Evolutionary conservation across 1,284 basidiomycete species (phyloP), one percentile per base, ranked within the genome.

Genomic region (Rhodotorula sp.): DNA sequence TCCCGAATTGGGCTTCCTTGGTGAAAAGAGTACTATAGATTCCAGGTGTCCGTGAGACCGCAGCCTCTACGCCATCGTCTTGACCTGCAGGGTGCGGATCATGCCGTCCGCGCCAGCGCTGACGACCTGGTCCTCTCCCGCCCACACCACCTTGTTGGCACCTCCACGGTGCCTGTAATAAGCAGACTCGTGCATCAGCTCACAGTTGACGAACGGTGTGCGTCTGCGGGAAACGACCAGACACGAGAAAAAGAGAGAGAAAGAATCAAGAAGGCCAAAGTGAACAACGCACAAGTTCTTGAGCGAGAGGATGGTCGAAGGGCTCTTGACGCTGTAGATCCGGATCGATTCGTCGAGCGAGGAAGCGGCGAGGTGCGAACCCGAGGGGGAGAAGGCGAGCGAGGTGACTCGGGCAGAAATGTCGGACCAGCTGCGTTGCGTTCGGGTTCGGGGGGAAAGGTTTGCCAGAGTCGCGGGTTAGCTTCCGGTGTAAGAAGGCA

Each of bases 371-470:
- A 82, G 81, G 38, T 81, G 79, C 1, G 57, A 55, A 0, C 69
- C 73, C 1, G 45, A 26, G 2, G 62, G 19, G 60, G 68, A 62
- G 63, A 67, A 76, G 5, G 64, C 66, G 47, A 76, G 67, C 12
- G 54, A 26, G 14, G 67, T 60, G 15, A 76, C 28, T 80, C 80
- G 19, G 80, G 77, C 10, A 80, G 77, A 18, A 80, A 81, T 21
- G 79, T 81, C 62, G 38, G 81, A 81, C 14, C 81, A 79, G 21
- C 80, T 80, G 65, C 80, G 77, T 15, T 67, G 79, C 19, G 12
- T 7, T 12, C 28, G n/a, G 15, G 23, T 26, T 43, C 38, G n/a
- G 21, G 21, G 19, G n/a, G 7, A 34, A 34, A 34, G 49, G 49
- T 1, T 12, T 12, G 23, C n/a, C n/a, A n/a, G n/a, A 15, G 14